Evolutionary conservation across 768 basidiomycete genomes (phyloP).

Genomic region (Hericium alpestre): DNA sequence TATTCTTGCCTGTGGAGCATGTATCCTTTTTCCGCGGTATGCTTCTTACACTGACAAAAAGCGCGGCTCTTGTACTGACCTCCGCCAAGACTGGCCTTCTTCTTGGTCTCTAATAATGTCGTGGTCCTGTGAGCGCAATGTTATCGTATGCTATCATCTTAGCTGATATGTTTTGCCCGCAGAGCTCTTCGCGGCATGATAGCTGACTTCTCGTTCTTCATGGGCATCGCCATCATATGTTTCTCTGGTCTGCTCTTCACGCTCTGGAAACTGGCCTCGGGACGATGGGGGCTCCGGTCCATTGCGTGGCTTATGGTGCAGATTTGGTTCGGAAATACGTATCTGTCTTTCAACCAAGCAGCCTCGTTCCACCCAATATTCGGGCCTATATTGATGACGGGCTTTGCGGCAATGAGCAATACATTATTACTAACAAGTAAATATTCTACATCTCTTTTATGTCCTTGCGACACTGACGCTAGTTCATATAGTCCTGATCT

Average conservation of each 20-base stretch:
- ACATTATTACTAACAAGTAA: constrained; percentile 71
- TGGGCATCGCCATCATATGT: constrained; percentile 64
- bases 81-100: constrained; percentile 56
- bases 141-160: not conserved
- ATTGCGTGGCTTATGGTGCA: constrained; percentile 82
- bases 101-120: constrained; percentile 68
- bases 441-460: constrained; percentile 12
- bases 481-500: constrained; percentile 52
- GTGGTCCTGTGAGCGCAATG: constrained; percentile 51
- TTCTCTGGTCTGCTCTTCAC: constrained; percentile 69
- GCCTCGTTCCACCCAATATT: constrained; percentile 43
- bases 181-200: constrained; percentile 81
- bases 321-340: constrained; percentile 80
- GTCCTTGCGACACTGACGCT: not conserved
- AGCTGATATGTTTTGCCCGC: not conserved
- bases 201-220: constrained; percentile 68
- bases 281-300: constrained; percentile 30
- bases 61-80: not conserved
- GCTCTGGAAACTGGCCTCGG: constrained; percentile 37
- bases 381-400: constrained; percentile 69
- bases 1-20: constrained; percentile 73
- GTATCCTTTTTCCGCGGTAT: constrained; percentile 75
- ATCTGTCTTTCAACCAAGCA: constrained; percentile 36
- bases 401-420: constrained; percentile 71
- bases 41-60: not conserved